Evolutionary conservation across 495 filamentous ascomycete species (phyloP).

Genomic region (Hyphodiscus hymeniophilus): DNA sequence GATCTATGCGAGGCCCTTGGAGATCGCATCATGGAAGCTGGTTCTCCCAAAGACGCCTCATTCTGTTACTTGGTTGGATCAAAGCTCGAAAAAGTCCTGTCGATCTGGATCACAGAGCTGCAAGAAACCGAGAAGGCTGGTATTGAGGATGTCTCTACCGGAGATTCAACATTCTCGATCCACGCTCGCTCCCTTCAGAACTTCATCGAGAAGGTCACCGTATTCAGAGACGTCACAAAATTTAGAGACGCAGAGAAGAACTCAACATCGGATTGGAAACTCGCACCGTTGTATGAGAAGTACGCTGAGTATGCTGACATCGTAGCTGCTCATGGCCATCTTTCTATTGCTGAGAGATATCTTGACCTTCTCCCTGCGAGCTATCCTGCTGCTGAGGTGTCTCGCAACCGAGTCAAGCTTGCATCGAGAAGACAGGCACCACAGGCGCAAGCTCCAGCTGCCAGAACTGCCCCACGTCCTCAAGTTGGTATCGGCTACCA

Average conservation of each 20-base stretch:
- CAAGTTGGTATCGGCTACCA: slow-evolving; percentile 31
- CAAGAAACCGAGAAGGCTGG: slow-evolving; percentile 70
- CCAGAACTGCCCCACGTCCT: slow-evolving; percentile 25
- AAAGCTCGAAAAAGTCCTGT: slow-evolving; percentile 92
- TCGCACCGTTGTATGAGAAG: slow-evolving; percentile 81
- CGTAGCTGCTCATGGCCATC: slow-evolving; percentile 79
- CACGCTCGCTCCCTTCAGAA: slow-evolving; percentile 83
- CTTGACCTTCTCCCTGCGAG: slow-evolving; percentile 77
- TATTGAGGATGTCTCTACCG: slow-evolving; percentile 49
- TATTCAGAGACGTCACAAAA: slow-evolving; percentile 90
- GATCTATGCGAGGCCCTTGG: slow-evolving; percentile 96
- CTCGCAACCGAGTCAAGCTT: slow-evolving; percentile 76
- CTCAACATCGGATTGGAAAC: slow-evolving; percentile 75
- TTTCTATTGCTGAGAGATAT: slow-evolving; percentile 83
- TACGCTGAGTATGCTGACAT: slow-evolving; percentile 97
- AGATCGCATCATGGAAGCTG: slow-evolving; percentile 77
- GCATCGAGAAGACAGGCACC: slow-evolving; percentile 61
- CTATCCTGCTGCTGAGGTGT: slow-evolving; percentile 83
- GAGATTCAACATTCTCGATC: slow-evolving; percentile 80
- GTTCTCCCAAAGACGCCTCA: slow-evolving; percentile 73
- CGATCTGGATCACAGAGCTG: slow-evolving; percentile 87
- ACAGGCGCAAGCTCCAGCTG: slow-evolving; percentile 22
- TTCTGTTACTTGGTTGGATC: slow-evolving; percentile 95
- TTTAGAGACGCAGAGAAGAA: slow-evolving; percentile 73
- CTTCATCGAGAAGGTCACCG: slow-evolving; percentile 96